These are phyloP conservation scores for Kodamaea leandrae DNA, from an alignment of 805 yeast genomes.

Conservation along the genomic window DNA sequence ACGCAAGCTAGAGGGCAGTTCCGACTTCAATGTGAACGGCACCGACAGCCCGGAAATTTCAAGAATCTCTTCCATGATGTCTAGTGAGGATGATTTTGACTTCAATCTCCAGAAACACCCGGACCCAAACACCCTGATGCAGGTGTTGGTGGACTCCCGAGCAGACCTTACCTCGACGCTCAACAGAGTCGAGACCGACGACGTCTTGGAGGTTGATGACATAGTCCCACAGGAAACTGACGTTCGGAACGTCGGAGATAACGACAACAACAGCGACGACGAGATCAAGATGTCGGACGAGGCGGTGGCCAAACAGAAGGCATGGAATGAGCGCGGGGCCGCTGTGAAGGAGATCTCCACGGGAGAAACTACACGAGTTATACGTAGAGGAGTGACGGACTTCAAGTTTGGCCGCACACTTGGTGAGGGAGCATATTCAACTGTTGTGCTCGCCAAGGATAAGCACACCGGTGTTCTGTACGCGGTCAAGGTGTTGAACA, in stretches of 20 bases:
- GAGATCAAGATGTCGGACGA: slow-evolving; percentile 9
- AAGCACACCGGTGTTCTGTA: slow-evolving; percentile 53
- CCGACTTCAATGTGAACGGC: slow-evolving; percentile 12
- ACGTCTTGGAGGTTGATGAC: slow-evolving; percentile 7
- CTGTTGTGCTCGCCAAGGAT: slow-evolving; percentile 48
- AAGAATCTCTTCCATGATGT: neutral
- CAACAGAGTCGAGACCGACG: slow-evolving; percentile 12
- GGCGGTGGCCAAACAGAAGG: slow-evolving; percentile 15
- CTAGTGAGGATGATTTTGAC: slow-evolving; percentile 25
- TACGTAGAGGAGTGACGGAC: slow-evolving; percentile 39
- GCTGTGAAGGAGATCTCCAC: slow-evolving; percentile 26
- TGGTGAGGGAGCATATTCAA: slow-evolving; percentile 47
- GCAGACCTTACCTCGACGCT: neutral
- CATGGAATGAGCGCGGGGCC: slow-evolving; percentile 37
- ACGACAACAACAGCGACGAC: slow-evolving; percentile 1
- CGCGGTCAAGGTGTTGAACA: slow-evolving; percentile 75
- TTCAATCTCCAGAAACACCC: slow-evolving; percentile 18
- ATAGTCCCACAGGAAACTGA: neutral
- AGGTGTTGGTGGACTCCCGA: slow-evolving; percentile 29
- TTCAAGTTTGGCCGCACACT: slow-evolving; percentile 41
- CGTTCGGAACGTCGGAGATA: neutral
- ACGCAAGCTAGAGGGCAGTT: slow-evolving; percentile 10
- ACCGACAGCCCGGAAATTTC: neutral
- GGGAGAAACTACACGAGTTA: slow-evolving; percentile 20
- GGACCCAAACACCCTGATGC: slow-evolving; percentile 35